A percentile compares a stretch with the other conserved stretches of the same genome.
Evolutionary conservation across 1,284 basidiomycete genomes (phyloP).

Genomic region (Ustilago xerochloae): DNA sequence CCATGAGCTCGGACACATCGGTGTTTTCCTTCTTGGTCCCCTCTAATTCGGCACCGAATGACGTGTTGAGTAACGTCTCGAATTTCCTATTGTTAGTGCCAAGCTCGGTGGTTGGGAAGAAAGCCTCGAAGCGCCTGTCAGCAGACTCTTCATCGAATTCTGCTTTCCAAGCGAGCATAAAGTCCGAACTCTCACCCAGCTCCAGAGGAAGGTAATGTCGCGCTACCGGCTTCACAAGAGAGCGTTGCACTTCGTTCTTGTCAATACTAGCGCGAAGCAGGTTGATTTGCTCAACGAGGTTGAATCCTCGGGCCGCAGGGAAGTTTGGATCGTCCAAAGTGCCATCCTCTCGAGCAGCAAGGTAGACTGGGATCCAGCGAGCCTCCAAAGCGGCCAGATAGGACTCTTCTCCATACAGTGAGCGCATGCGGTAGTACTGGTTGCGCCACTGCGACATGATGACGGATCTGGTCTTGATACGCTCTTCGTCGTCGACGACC

Average conservation of each 20-base stretch:
- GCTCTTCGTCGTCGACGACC: slow-evolving; percentile 68
- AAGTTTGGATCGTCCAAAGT: slow-evolving; percentile 79
- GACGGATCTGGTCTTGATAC: slow-evolving; percentile 77
- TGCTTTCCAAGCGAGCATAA: slow-evolving; percentile 43
- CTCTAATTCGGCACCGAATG: slow-evolving; percentile 11
- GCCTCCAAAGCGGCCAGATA: slow-evolving; percentile 84
- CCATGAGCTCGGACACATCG: slow-evolving; percentile 3
- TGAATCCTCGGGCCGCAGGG: slow-evolving; percentile 78
- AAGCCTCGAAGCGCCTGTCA: slow-evolving; percentile 24
- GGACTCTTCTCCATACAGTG: slow-evolving; percentile 76
- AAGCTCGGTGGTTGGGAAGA: slow-evolving; percentile 17
- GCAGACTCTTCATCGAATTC: slow-evolving; percentile 20
- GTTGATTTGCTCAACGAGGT: slow-evolving; percentile 77
- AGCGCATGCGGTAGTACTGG: slow-evolving; percentile 74
- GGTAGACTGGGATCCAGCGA: slow-evolving; percentile 81
- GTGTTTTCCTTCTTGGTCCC: neutral
- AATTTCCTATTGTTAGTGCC: slow-evolving; percentile 32
- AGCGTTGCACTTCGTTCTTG: slow-evolving; percentile 73
- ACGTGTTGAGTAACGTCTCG: slow-evolving; percentile 22
- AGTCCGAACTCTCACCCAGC: slow-evolving; percentile 14
- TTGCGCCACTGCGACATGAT: slow-evolving; percentile 68
- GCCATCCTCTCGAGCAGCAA: slow-evolving; percentile 76
- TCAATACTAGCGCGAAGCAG: slow-evolving; percentile 83
- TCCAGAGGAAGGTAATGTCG: slow-evolving; percentile 34
- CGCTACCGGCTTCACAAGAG: slow-evolving; percentile 35